Percentiles rank a stretch among this genome's conserved stretches.
These are phyloP conservation scores for Acacia confusa DNA, from an alignment of 306 rosid species.

Conservation along the genomic window DNA sequence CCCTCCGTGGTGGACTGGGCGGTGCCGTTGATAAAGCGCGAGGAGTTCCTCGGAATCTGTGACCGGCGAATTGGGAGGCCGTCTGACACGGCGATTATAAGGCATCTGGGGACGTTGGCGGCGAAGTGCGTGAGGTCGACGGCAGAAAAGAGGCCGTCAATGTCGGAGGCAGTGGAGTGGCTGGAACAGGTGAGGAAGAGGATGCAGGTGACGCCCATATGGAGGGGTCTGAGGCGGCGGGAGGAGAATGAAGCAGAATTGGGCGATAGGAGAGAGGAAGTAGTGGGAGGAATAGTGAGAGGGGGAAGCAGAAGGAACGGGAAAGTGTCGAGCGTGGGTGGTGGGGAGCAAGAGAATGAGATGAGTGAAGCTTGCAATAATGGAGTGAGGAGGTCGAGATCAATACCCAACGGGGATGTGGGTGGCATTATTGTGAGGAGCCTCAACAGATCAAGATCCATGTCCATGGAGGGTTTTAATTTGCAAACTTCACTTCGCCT, in stretches of 20 bases:
- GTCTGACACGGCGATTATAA: conserved; percentile 33
- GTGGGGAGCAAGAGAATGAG: conserved; percentile 34
- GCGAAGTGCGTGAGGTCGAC: conserved; percentile 69
- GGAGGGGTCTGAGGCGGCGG: conserved; percentile 49
- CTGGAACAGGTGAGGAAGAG: conserved; percentile 38
- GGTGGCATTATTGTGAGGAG: not conserved
- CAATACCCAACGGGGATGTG: conserved; percentile 10
- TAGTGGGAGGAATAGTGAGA: conserved; percentile 15
- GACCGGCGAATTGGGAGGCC: conserved; percentile 63
- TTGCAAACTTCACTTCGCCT: not conserved
- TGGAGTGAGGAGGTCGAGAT: conserved; percentile 51
- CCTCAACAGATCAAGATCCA: conserved; percentile 68
- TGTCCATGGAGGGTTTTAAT: conserved; percentile 59
- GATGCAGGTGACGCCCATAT: conserved; percentile 42
- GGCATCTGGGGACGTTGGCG: conserved; percentile 59
- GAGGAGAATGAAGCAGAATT: conserved; percentile 37
- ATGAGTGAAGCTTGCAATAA: not conserved
- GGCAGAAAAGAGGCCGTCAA: conserved; percentile 73
- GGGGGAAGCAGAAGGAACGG: conserved; percentile 54
- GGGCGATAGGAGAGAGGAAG: conserved; percentile 37
- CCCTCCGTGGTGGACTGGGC: conserved; percentile 95
- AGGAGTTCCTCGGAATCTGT: conserved; percentile 47
- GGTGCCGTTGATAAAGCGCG: conserved; percentile 57
- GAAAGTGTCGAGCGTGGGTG: conserved; percentile 59
- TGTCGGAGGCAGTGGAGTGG: conserved; percentile 75